phyloP scores from a whole-genome alignment of 1,284 basidiomycete species.

The Malassezia restricta region DNA sequence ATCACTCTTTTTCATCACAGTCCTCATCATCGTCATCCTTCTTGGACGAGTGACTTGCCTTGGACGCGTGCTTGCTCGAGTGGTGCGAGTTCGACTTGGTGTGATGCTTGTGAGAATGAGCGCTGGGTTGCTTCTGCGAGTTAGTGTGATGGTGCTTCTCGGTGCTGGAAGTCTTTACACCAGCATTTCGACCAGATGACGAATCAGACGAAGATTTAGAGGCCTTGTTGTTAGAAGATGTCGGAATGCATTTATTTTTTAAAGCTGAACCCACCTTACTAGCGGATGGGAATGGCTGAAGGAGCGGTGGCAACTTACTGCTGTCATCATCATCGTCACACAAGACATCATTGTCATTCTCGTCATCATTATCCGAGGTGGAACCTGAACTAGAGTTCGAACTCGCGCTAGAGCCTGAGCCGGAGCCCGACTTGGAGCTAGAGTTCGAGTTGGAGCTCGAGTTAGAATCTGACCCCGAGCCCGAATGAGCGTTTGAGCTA shows the following conservation, averaged over 20 bases:
- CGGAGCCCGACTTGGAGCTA: neutral
- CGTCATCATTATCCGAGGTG: neutral
- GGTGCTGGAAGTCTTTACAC: neutral
- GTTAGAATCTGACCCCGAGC: neutral
- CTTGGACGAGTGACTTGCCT: no score
- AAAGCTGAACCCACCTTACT: conserved; percentile 11
- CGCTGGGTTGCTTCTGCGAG: neutral
- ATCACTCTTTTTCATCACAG: no score
- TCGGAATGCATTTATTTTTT: conserved; percentile 11
- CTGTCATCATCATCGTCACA: conserved; percentile 7
- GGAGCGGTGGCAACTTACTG: conserved; percentile 12
- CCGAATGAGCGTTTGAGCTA: neutral
- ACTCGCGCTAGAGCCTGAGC: neutral
- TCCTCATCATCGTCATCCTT: no score
- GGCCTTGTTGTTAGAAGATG: conserved; percentile 6
- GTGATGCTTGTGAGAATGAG: neutral
- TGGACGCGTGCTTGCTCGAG: no score
- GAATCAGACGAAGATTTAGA: conserved; percentile 2
- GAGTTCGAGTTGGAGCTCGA: neutral
- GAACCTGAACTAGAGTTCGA: conserved; percentile 5
- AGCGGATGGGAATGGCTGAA: conserved; percentile 11
- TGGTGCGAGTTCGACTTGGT: neutral
- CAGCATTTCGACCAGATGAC: conserved; percentile 9
- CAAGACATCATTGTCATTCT: neutral
- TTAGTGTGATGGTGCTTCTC: neutral